Evolutionary conservation across 306 rosid genomes (phyloP).

Genomic region (Ceratonia siliqua): DNA sequence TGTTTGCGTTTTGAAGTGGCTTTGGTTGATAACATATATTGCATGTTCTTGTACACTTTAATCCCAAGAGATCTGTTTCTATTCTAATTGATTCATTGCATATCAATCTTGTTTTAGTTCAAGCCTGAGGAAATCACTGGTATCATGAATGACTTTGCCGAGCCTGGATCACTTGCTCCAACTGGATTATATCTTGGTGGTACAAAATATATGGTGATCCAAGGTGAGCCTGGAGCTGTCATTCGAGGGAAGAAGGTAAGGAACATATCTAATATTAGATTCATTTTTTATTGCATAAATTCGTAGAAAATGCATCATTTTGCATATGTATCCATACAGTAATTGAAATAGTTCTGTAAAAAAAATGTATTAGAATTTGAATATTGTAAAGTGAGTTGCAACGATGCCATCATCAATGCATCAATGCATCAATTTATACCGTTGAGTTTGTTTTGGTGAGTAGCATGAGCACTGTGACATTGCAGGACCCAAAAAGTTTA

Average conservation of each 20-base stretch:
- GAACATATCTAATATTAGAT: background rate
- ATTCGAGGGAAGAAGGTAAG: slow-evolving; percentile 72
- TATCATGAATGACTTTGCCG: slow-evolving; percentile 51
- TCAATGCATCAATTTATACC: background rate
- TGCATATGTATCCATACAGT: background rate
- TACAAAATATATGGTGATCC: slow-evolving; percentile 70
- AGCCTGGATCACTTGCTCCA: slow-evolving; percentile 72
- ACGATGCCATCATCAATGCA: background rate
- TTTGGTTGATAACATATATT: background rate
- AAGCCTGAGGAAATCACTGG: slow-evolving; percentile 62
- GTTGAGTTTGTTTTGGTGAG: background rate
- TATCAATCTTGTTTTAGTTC: slow-evolving; percentile 35
- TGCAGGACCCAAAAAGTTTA: background rate
- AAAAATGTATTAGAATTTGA: background rate
- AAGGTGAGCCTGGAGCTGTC: slow-evolving; percentile 65
- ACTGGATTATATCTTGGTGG: slow-evolving; percentile 67
- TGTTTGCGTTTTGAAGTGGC: background rate
- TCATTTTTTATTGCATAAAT: background rate
- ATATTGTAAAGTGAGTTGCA: background rate
- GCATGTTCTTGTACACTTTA: background rate
- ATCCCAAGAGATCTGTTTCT: slow-evolving; percentile 1
- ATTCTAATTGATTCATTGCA: background rate
- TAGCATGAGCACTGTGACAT: background rate
- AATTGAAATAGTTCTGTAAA: no score
- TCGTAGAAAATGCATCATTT: background rate